A percentile compares a stretch with the other conserved stretches of the same genome.
Conservation (phyloP, 768 basidiomycete species). For the Psilocybe cyanescens region DNA sequence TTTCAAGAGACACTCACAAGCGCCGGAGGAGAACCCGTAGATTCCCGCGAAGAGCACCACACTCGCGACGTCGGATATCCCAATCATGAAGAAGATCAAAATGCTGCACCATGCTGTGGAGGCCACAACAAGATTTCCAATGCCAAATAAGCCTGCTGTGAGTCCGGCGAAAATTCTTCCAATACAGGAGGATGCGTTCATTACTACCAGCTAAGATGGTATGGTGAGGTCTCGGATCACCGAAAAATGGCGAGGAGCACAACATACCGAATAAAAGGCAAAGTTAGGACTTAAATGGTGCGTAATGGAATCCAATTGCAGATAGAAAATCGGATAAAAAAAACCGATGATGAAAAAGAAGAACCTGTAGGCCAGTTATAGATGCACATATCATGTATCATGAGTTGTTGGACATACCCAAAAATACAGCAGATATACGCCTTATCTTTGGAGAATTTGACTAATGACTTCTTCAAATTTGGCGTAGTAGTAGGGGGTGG, state of each 20-base stretch:
- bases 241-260: not conserved
- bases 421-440: slow-evolving; percentile 13
- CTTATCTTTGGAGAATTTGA: slow-evolving; percentile 13
- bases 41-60: slow-evolving; percentile 9
- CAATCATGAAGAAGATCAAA: slow-evolving; percentile 14
- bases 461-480: slow-evolving; percentile 5
- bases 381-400: not conserved
- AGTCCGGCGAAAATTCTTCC: slow-evolving; percentile 8
- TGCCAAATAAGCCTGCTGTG: not conserved
- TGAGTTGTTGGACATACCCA: not conserved
- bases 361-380: not conserved
- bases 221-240: no score
- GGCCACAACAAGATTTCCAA: slow-evolving; percentile 6
- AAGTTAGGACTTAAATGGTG: slow-evolving; percentile 5
- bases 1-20: slow-evolving; percentile 2
- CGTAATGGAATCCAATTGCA: slow-evolving; percentile 11
- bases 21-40: slow-evolving; percentile 11
- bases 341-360: slow-evolving; percentile 12
- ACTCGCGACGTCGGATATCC: slow-evolving; percentile 8
- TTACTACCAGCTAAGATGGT: slow-evolving; percentile 4
- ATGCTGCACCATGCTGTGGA: slow-evolving; percentile 5
- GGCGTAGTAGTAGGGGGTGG: slow-evolving; percentile 7
- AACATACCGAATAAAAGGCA: slow-evolving; percentile 11
- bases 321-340: slow-evolving; percentile 15
- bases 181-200: slow-evolving; percentile 9